These are phyloP conservation scores for Nemania serpens DNA, from an alignment of 2,329 filamentous ascomycete genomes.

Conservation along the genomic window DNA sequence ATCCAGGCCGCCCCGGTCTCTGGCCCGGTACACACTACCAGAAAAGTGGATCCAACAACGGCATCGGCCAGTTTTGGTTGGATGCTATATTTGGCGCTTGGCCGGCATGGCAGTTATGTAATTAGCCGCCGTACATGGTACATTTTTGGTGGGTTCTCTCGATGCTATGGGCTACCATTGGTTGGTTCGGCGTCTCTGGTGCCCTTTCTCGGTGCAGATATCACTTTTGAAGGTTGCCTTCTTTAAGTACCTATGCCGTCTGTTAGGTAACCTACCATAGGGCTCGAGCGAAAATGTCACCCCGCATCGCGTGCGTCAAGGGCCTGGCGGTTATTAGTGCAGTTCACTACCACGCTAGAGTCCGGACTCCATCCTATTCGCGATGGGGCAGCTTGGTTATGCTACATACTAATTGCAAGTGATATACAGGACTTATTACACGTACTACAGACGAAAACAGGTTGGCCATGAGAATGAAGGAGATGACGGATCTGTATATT, in stretches of 20 bases:
- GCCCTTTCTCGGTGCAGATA: neutral
- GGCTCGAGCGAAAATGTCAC: too few relatives aligned
- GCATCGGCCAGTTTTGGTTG: neutral
- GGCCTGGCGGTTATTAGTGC: conserved; percentile 17
- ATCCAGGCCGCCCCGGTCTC: too few relatives aligned
- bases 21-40: neutral
- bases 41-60: neutral
- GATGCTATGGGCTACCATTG: neutral
- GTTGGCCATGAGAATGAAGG: too few relatives aligned
- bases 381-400: neutral
- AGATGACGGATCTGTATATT: neutral
- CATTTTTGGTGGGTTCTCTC: neutral
- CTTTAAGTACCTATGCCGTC: too few relatives aligned
- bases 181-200: neutral
- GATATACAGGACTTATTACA: too few relatives aligned
- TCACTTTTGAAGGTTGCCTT: neutral
- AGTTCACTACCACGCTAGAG: neutral
- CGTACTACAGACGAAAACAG: too few relatives aligned
- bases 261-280: too few relatives aligned
- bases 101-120: neutral
- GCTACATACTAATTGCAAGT: neutral
- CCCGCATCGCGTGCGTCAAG: neutral
- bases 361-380: conserved; percentile 14
- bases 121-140: conserved; percentile 17
- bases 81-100: conserved; percentile 19